These are phyloP conservation scores for Ganoderma boninense DNA, from an alignment of 1,284 basidiomycete species.

Conservation along the genomic window DNA sequence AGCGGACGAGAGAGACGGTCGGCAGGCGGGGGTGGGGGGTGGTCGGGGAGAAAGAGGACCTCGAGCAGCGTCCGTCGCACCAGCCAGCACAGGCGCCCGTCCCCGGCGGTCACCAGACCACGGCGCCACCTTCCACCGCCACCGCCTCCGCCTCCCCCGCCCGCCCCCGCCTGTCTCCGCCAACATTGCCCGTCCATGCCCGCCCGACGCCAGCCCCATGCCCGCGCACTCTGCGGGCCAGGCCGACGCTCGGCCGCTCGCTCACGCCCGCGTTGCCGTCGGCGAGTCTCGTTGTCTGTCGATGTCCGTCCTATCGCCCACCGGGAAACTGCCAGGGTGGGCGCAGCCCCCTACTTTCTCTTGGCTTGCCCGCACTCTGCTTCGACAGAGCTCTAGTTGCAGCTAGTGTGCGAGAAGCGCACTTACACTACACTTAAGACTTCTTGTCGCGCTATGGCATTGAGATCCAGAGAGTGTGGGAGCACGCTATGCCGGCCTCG, in stretches of 20 bases:
- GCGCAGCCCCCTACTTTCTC: neutral
- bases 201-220: neutral
- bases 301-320: slow-evolving; percentile 1
- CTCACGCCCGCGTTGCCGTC: neutral
- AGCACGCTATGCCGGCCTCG: too few relatives aligned
- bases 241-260: neutral
- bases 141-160: slow-evolving; percentile 4
- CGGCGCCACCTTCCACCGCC: slow-evolving; percentile 7
- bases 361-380: neutral
- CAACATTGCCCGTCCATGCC: neutral
- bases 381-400: too few relatives aligned
- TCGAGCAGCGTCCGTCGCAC: slow-evolving; percentile 18
- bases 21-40: slow-evolving; percentile 12
- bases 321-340: neutral
- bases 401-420: too few relatives aligned
- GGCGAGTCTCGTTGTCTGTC: neutral
- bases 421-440: neutral
- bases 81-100: slow-evolving; percentile 26
- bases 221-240: neutral
- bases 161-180: slow-evolving; percentile 7
- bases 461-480: too few relatives aligned
- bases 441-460: too few relatives aligned
- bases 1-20: slow-evolving; percentile 9
- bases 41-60: slow-evolving; percentile 28
- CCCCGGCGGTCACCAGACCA: slow-evolving; percentile 21